phyloP scores from a whole-genome alignment of 306 rosid genomes.

The Adenanthera pavonina region DNA sequence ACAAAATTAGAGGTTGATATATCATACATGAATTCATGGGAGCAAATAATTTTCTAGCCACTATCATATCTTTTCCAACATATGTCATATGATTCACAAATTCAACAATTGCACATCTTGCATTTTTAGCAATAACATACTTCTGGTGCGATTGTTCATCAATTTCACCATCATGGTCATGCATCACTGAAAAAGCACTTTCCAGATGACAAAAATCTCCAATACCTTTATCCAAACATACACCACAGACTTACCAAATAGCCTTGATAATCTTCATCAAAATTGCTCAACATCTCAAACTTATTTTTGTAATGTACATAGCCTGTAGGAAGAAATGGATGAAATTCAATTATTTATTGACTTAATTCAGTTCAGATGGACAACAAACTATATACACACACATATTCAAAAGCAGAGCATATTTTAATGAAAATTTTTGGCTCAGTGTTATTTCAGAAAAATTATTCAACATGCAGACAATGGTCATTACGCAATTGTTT shows the following conservation, averaged over 20 bases:
- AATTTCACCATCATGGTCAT: constrained; percentile 52
- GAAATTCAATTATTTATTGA: constrained; percentile 39
- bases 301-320: constrained; percentile 60
- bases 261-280: constrained; percentile 61
- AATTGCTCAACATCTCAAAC: constrained; percentile 56
- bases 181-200: constrained; percentile 47
- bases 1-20: no score
- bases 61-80: constrained; percentile 64
- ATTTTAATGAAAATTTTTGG: constrained; percentile 31
- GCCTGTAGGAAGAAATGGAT: constrained; percentile 51
- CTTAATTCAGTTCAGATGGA: constrained; percentile 25
- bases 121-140: constrained; percentile 65
- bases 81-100: constrained; percentile 66
- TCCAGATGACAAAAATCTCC: constrained; percentile 67
- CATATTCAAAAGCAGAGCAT: constrained; percentile 17
- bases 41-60: constrained; percentile 67
- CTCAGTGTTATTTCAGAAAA: constrained; percentile 9
- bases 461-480: constrained; percentile 28
- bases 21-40: constrained; percentile 67
- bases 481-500: constrained; percentile 15
- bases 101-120: constrained; percentile 63
- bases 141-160: constrained; percentile 47
- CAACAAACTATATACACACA: neutral
- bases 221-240: constrained; percentile 62
- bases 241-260: constrained; percentile 53